Evolutionary conservation across 2,329 filamentous ascomycete genomes (phyloP).

Genomic region (Ampelomyces quisqualis): DNA sequence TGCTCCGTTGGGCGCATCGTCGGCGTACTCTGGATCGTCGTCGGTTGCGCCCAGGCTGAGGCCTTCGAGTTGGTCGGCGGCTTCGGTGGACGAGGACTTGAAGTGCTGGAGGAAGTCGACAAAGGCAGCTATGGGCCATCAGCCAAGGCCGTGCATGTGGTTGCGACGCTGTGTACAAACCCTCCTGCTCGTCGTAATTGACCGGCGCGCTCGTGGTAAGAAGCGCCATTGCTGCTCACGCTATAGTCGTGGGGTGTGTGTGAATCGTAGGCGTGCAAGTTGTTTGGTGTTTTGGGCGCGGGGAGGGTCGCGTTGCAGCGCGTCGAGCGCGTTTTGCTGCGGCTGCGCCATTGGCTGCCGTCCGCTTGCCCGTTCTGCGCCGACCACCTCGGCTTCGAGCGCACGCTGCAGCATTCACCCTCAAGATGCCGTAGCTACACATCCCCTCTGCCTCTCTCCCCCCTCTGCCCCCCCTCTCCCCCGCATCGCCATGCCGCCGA

Average conservation of each 20-base stretch:
- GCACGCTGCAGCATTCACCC: constrained; percentile 8
- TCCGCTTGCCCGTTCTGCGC: no score
- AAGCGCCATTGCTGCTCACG: constrained; percentile 70
- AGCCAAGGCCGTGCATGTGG: constrained; percentile 23
- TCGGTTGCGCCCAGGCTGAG: constrained; percentile 86
- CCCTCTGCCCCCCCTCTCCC: constrained; percentile 1
- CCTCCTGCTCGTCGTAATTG: constrained; percentile 83
- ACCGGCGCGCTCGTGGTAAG: constrained; percentile 75
- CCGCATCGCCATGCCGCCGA: constrained; percentile 38
- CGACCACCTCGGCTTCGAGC: constrained; percentile 36
- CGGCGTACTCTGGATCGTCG: constrained; percentile 84
- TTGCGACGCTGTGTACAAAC: constrained; percentile 52
- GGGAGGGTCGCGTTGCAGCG: constrained; percentile 28
- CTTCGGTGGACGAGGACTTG: constrained; percentile 72
- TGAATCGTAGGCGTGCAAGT: constrained; percentile 20
- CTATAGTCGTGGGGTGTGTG: constrained; percentile 6
- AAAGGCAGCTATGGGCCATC: constrained; percentile 65
- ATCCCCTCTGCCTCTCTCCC: constrained; percentile 1
- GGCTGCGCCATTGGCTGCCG: constrained; percentile 19
- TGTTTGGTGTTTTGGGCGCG: constrained; percentile 26
- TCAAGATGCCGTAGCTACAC: constrained; percentile 1
- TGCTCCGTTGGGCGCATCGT: constrained; percentile 52
- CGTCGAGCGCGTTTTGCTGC: constrained; percentile 27
- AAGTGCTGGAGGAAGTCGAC: constrained; percentile 85
- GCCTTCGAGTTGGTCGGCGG: constrained; percentile 78